Percentiles rank a stretch among this genome's conserved stretches.
Evolutionary conservation across 805 yeast genomes (phyloP).

Genomic region (Danielia oregonensis): DNA sequence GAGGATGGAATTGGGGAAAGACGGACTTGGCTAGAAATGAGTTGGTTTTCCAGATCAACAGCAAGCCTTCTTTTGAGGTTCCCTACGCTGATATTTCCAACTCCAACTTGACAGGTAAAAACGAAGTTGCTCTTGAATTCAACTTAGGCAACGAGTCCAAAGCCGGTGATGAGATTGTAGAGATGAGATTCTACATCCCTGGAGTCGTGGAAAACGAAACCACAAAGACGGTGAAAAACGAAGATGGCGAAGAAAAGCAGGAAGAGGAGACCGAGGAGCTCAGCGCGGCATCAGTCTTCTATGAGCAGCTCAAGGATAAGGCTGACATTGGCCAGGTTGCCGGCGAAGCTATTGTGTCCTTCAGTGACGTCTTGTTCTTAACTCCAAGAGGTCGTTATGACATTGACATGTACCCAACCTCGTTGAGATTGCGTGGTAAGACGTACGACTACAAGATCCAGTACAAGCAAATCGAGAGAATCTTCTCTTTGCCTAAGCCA

Average conservation of each 20-base stretch:
- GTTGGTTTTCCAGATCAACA: slow-evolving; percentile 77
- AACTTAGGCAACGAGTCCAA: slow-evolving; percentile 55
- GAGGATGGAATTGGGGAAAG: slow-evolving; percentile 99
- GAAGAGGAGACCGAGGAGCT: slow-evolving; percentile 44
- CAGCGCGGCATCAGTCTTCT: slow-evolving; percentile 79
- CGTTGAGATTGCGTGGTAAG: slow-evolving; percentile 91
- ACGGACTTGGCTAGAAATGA: slow-evolving; percentile 91
- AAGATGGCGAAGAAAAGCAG: slow-evolving; percentile 27
- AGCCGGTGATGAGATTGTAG: slow-evolving; percentile 95
- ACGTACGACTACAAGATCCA: slow-evolving; percentile 96
- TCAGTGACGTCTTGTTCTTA: slow-evolving; percentile 83
- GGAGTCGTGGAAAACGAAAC: slow-evolving; percentile 65
- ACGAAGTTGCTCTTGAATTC: slow-evolving; percentile 90
- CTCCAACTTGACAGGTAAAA: slow-evolving; percentile 85
- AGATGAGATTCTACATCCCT: slow-evolving; percentile 88
- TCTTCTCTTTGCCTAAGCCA: slow-evolving; percentile 89
- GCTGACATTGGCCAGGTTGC: slow-evolving; percentile 94
- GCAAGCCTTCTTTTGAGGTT: slow-evolving; percentile 86
- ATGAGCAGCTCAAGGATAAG: slow-evolving; percentile 85
- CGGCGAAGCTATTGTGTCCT: slow-evolving; percentile 92
- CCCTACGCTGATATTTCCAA: slow-evolving; percentile 80
- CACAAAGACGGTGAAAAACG: slow-evolving; percentile 24
- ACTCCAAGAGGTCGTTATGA: slow-evolving; percentile 99
- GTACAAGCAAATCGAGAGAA: slow-evolving; percentile 83
- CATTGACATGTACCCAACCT: slow-evolving; percentile 84